A percentile compares a stretch with the other conserved stretches of the same genome.
Conservation (phyloP, 2,329 filamentous ascomycete species). For the Cladophialophora exuberans region DNA sequence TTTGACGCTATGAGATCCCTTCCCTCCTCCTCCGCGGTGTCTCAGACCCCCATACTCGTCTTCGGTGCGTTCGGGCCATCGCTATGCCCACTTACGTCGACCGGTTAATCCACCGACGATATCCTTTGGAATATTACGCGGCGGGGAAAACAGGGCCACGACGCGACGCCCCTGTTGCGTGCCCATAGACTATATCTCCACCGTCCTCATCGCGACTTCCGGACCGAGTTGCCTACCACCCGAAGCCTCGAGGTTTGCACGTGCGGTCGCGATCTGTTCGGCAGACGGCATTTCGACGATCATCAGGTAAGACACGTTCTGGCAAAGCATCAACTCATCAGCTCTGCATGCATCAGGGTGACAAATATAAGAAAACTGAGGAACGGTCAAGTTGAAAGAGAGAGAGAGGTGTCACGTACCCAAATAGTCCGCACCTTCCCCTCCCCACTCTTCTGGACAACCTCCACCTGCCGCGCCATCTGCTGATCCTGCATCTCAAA, state of each 20-base stretch:
- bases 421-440: slow-evolving; percentile 2
- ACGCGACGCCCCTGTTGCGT: too few species aligned
- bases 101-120: too few species aligned
- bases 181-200: background rate
- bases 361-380: background rate
- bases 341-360: background rate
- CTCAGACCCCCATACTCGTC: too few species aligned
- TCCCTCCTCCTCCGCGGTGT: too few species aligned
- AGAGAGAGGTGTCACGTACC: too few species aligned
- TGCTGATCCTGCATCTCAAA: slow-evolving; percentile 14
- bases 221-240: background rate
- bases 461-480: slow-evolving; percentile 32
- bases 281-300: slow-evolving; percentile 21
- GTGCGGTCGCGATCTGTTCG: slow-evolving; percentile 10
- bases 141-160: too few species aligned
- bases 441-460: slow-evolving; percentile 39
- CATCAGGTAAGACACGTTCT: slow-evolving; percentile 36
- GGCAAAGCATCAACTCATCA: background rate
- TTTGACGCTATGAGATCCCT: too few species aligned
- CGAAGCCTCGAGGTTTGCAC: background rate
- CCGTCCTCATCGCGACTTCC: background rate
- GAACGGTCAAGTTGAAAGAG: too few species aligned
- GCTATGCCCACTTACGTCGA: too few species aligned
- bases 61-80: too few species aligned
- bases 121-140: too few species aligned